These are phyloP conservation scores for Collybiopsis confluens DNA, from an alignment of 768 basidiomycete species.

Conservation along the genomic window DNA sequence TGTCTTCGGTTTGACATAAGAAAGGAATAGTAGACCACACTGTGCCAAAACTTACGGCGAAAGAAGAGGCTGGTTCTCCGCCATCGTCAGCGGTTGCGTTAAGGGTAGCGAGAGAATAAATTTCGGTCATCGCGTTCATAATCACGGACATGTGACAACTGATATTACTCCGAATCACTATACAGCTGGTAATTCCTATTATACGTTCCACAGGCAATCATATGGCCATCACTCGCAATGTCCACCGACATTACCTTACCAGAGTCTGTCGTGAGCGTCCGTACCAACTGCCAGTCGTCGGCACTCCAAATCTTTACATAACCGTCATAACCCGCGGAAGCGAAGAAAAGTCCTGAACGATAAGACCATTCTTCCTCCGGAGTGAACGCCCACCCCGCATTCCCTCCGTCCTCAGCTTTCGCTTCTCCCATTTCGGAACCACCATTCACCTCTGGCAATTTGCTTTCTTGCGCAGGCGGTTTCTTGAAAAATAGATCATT, in stretches of 20 bases:
- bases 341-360: slow-evolving; percentile 87
- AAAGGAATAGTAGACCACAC: slow-evolving; percentile 1
- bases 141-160: too few species aligned
- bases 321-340: slow-evolving; percentile 91
- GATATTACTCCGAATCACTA: slow-evolving; percentile 11
- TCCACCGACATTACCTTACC: slow-evolving; percentile 99
- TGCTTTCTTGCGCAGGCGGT: slow-evolving; percentile 22
- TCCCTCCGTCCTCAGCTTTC: slow-evolving; percentile 13
- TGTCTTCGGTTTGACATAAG: slow-evolving; percentile 26
- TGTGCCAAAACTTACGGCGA: slow-evolving; percentile 27
- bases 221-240: slow-evolving; percentile 74
- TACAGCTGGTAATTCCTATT: slow-evolving; percentile 91
- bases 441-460: slow-evolving; percentile 19
- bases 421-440: slow-evolving; percentile 51
- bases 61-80: slow-evolving; percentile 40
- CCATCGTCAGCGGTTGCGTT: slow-evolving; percentile 6
- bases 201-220: slow-evolving; percentile 87
- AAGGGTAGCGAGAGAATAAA: too few species aligned
- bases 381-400: slow-evolving; percentile 17
- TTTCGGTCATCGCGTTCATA: too few species aligned
- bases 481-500: slow-evolving; percentile 48
- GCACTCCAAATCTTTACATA: slow-evolving; percentile 95
- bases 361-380: slow-evolving; percentile 71
- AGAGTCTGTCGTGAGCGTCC: slow-evolving; percentile 85
- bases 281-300: slow-evolving; percentile 94